Evolutionary conservation across 305 asterid genomes (phyloP).

Genomic region (Caryopteris hybrid): DNA sequence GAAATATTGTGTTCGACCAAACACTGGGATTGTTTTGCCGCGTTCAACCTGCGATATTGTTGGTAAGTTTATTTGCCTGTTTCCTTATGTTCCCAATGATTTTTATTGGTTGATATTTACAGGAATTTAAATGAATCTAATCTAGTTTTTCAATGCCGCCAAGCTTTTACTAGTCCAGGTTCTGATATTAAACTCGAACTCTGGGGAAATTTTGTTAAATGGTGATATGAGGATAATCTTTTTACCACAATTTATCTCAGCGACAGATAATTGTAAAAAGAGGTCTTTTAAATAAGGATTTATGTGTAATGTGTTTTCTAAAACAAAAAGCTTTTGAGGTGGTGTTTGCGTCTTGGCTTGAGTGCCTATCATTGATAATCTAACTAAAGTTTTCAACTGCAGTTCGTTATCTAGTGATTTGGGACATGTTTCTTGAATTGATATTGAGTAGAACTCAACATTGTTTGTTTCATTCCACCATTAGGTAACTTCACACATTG

Average conservation of each 20-base stretch:
- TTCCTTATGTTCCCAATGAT: not conserved
- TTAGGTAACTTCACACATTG: not conserved
- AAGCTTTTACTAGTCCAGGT: not conserved
- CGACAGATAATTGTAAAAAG: too few relatives aligned
- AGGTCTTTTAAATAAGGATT: too few relatives aligned
- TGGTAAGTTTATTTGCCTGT: slow-evolving; percentile 26
- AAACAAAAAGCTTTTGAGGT: too few relatives aligned
- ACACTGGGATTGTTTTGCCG: slow-evolving; percentile 58
- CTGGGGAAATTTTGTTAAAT: too few relatives aligned
- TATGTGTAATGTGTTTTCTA: not conserved
- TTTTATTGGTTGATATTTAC: not conserved
- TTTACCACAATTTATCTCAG: too few relatives aligned
- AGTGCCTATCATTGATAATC: too few relatives aligned
- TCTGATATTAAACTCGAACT: not conserved
- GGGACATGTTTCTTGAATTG: not conserved
- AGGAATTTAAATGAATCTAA: not conserved
- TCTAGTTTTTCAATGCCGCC: not conserved
- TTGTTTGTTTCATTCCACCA: not conserved
- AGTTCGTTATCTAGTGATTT: not conserved
- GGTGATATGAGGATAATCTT: too few relatives aligned
- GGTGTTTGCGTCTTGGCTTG: too few relatives aligned
- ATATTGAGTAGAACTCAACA: not conserved
- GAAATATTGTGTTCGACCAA: slow-evolving; percentile 65
- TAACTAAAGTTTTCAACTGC: slow-evolving; percentile 5
- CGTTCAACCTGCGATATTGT: slow-evolving; percentile 53